Conservation (phyloP, 176 grass and related monocot species). For the Lolium perenne region DNA sequence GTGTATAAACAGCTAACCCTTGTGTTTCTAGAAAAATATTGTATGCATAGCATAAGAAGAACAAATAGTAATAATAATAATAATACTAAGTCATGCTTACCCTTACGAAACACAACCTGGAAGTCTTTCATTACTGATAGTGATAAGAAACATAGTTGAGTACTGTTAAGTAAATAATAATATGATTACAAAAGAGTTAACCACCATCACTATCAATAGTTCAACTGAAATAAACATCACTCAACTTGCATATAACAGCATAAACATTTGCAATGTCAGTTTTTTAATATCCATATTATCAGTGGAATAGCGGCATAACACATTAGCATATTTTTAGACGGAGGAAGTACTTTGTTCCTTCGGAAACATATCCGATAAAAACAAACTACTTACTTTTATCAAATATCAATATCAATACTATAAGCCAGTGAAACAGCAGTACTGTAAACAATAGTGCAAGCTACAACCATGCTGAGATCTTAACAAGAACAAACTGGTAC, state of each 20-base stretch:
- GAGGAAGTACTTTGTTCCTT: background rate
- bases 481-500: constrained; percentile 12
- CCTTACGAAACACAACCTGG: background rate
- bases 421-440: background rate
- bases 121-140: background rate
- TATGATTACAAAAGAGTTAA: background rate
- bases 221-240: constrained; percentile 24
- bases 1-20: background rate
- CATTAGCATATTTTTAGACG: background rate
- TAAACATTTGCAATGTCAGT: background rate
- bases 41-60: no score
- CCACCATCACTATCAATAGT: background rate
- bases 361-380: background rate
- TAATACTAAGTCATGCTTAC: background rate
- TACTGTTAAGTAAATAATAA: constrained; percentile 9
- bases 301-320: constrained; percentile 16
- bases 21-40: background rate
- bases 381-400: constrained; percentile 9
- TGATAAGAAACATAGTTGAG: background rate
- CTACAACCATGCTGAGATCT: constrained; percentile 25
- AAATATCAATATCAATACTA: background rate
- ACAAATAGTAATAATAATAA: no score
- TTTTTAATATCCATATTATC: constrained; percentile 30
- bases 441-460: background rate
- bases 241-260: background rate